Evolutionary conservation across 345 rosid species (phyloP).

Genomic region (Eucalyptus pauciflora): DNA sequence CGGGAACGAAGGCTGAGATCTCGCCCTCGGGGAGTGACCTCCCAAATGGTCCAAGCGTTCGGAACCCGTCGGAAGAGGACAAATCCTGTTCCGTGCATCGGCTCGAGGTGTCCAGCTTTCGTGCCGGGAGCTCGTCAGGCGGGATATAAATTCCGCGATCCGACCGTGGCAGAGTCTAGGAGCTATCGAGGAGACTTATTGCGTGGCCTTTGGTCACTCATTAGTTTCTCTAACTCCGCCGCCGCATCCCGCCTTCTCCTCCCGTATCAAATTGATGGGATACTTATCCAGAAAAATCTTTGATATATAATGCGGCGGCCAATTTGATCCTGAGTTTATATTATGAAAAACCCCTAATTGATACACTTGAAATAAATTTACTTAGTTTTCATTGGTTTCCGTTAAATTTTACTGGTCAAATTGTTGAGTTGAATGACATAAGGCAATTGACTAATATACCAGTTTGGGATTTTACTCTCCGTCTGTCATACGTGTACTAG

Average conservation of each 20-base stretch:
- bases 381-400: accelerated
- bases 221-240: neutral
- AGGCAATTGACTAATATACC: accelerated
- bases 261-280: neutral
- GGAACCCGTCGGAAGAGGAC: neutral
- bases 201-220: neutral
- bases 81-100: neutral
- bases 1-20: too few species aligned
- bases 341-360: accelerated
- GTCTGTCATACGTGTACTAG: accelerated
- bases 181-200: neutral
- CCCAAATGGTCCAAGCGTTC: neutral
- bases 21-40: neutral
- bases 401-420: accelerated
- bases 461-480: too few species aligned
- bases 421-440: accelerated
- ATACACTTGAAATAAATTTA: too few species aligned
- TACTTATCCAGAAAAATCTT: neutral
- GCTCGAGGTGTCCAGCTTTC: neutral
- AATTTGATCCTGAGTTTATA: too few species aligned
- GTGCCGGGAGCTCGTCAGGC: neutral
- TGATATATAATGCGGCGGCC: accelerated
- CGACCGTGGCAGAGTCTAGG: neutral
- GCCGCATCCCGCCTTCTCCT: neutral
- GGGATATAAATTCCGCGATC: neutral